These are phyloP conservation scores for Backusella sp. DNA, from an alignment of 192 early-diverging fungal genomes.

Conservation along the genomic window DNA sequence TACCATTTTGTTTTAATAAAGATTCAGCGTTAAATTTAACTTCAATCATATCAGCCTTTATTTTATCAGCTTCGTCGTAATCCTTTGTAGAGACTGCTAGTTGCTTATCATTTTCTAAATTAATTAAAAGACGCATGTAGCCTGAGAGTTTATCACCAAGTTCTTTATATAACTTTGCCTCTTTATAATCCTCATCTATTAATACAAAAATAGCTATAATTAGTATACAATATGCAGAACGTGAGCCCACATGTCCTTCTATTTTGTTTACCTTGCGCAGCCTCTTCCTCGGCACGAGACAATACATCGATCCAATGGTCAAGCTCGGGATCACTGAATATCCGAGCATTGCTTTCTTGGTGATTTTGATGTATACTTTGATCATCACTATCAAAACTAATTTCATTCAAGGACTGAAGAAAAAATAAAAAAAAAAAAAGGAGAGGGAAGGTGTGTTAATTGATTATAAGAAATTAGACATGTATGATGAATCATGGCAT, in stretches of 20 bases:
- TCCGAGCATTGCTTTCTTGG: neutral
- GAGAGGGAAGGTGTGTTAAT: neutral
- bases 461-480: neutral
- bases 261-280: slow-evolving; percentile 45
- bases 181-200: slow-evolving; percentile 58
- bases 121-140: neutral
- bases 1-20: neutral
- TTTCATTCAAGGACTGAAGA: neutral
- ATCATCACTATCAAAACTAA: slow-evolving; percentile 1
- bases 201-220: neutral
- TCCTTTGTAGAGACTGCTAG: slow-evolving; percentile 62
- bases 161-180: slow-evolving; percentile 59
- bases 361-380: slow-evolving; percentile 8
- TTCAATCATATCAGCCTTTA: slow-evolving; percentile 40
- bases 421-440: neutral
- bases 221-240: neutral
- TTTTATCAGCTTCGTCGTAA: slow-evolving; percentile 66
- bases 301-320: slow-evolving; percentile 37
- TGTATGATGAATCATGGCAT: neutral
- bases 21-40: neutral
- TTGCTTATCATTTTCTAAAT: slow-evolving; percentile 51
- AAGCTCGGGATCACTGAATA: slow-evolving; percentile 7
- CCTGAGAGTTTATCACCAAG: neutral
- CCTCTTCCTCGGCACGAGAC: slow-evolving; percentile 44
- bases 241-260: slow-evolving; percentile 8